Percentiles rank a stretch among this genome's conserved stretches.
Conservation (phyloP, 768 basidiomycete species). For the Boletus coccyginus region DNA sequence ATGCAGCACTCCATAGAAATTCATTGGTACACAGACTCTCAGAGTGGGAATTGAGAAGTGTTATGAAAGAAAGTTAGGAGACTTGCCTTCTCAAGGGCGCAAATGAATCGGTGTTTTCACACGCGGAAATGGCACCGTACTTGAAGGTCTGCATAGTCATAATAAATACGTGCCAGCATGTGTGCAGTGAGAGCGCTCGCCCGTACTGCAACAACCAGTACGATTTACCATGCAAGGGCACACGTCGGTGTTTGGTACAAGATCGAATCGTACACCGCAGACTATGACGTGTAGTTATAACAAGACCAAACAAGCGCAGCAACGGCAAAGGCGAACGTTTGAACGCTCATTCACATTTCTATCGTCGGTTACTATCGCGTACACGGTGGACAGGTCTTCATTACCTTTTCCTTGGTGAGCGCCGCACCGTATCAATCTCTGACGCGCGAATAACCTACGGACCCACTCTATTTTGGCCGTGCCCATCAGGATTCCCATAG, state of each 20-base stretch:
- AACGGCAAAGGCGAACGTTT: neutral
- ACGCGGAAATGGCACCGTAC: neutral
- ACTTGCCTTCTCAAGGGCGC: too few relatives aligned
- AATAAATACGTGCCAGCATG: neutral
- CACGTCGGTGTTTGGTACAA: neutral
- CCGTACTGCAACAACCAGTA: neutral
- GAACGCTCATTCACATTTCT: neutral
- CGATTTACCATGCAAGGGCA: neutral
- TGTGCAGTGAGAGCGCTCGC: too few relatives aligned
- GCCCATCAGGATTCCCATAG: neutral
- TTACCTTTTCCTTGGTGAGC: neutral
- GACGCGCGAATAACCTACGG: neutral
- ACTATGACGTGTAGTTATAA: neutral
- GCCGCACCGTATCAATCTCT: too few relatives aligned
- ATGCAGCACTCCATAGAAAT: neutral
- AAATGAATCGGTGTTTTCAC: neutral
- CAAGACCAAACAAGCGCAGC: constrained; percentile 20
- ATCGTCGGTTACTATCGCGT: neutral
- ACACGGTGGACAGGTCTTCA: neutral
- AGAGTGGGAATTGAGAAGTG: neutral
- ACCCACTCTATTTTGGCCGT: neutral
- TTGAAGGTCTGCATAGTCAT: neutral
- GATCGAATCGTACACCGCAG: neutral
- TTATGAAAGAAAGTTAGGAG: neutral
- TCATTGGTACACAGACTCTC: neutral